phyloP scores from a whole-genome alignment of 2,329 filamentous ascomycete genomes.

The Pyricularia sp. region DNA sequence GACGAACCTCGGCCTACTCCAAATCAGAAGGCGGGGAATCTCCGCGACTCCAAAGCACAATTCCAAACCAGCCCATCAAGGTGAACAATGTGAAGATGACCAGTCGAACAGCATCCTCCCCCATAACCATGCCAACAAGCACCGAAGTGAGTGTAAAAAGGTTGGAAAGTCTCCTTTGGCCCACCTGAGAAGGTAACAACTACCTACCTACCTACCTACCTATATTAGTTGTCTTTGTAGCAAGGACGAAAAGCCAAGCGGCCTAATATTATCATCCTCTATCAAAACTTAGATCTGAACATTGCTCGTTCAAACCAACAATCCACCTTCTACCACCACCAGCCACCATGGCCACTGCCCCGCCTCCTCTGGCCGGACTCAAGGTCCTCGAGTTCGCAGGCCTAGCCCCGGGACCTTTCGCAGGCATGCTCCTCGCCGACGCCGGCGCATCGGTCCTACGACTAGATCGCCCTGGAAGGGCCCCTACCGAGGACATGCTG shows the following conservation, averaged over 20 bases:
- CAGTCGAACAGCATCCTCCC: not conserved
- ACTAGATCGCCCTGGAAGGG: constrained; percentile 54
- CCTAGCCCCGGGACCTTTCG: constrained; percentile 69
- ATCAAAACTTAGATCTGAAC: not conserved
- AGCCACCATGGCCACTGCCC: constrained; percentile 4
- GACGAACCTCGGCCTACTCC: not conserved
- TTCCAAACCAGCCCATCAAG: not conserved
- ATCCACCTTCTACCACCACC: not conserved
- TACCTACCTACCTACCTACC: too few relatives aligned
- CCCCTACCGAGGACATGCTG: constrained; percentile 58
- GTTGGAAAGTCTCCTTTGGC: not conserved
- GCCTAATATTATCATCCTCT: not conserved
- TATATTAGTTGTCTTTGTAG: not conserved
- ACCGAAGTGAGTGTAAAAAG: not conserved
- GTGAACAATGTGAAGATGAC: not conserved
- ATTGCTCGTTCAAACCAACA: too few relatives aligned
- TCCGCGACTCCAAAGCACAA: not conserved
- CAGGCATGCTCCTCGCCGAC: constrained; percentile 80
- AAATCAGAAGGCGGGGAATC: not conserved
- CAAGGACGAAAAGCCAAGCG: not conserved
- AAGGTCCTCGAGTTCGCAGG: constrained; percentile 52
- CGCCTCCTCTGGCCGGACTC: constrained; percentile 37
- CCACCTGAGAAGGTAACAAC: not conserved
- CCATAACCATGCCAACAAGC: not conserved
- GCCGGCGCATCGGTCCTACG: constrained; percentile 83